Evolutionary conservation across 2,329 filamentous ascomycete genomes (phyloP).

Genomic region (Fusarium oxysporum): DNA sequence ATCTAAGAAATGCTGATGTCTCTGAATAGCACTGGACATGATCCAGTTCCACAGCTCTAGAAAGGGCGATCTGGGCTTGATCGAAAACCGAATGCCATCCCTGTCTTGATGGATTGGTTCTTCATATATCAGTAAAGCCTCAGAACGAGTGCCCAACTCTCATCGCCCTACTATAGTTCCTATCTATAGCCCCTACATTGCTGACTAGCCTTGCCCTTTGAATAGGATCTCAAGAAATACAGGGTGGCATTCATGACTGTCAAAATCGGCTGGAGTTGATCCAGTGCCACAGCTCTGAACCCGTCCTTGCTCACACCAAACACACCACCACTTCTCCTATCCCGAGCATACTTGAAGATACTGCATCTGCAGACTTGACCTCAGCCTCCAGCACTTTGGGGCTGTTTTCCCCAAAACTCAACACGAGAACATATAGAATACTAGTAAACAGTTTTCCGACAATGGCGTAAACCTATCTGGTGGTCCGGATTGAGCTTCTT

Average conservation of each 20-base stretch:
- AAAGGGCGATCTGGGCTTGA: not conserved
- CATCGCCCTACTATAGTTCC: constrained; percentile 12
- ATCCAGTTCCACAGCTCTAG: not conserved
- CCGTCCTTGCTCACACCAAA: not conserved
- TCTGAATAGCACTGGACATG: not conserved
- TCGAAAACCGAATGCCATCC: not conserved
- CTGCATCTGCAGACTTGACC: not conserved
- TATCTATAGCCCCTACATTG: constrained; percentile 14
- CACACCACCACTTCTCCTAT: not conserved
- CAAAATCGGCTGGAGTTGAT: not conserved
- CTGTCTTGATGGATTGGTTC: not conserved
- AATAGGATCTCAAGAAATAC: not conserved
- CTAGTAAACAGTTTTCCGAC: not conserved
- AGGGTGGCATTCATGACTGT: not conserved
- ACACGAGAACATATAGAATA: constrained; percentile 2
- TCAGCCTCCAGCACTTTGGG: not conserved
- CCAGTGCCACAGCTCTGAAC: not conserved
- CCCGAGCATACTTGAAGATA: not conserved
- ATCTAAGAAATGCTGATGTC: constrained; percentile 9
- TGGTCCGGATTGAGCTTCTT: not conserved
- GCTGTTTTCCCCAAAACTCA: not conserved
- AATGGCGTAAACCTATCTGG: not conserved
- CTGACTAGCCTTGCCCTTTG: not conserved
- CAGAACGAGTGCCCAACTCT: constrained; percentile 3
- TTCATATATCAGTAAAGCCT: not conserved